Evolutionary conservation across 164 flowering plant species (phyloP), one percentile per base, ranked within the genome.

Genomic region (Liquidambar formosana): DNA sequence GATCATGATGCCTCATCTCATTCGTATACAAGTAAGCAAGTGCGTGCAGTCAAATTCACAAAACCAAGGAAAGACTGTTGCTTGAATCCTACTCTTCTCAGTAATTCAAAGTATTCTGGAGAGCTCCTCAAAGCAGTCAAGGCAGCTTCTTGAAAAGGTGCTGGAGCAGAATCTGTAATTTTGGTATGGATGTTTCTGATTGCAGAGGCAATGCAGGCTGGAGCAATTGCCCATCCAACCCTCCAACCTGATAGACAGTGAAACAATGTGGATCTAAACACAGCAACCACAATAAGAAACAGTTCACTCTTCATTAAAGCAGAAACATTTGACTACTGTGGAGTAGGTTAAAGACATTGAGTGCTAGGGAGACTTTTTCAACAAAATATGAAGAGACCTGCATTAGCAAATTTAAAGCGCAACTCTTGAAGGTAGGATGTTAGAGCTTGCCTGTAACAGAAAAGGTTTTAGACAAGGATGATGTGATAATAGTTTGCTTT

Each of bases 141-240:
- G 59, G 92, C 96, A 69, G 97, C 96, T 78, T 89, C 91, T 71
- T 90, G 94, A 68, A 90, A 90, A 64, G 97, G 94, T 70, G 97
- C 91, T 61, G 97, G 94, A 76, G 97, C 96, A 68, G 87, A 90
- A 79, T 90, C 93, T 8, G 93, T 86, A 68, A 90, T 48, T 78
- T 71, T 88, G 19, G 76, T 66, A 69, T 88, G 97, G 66, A 90
- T 85, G 77, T 90, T 89, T 77, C 85, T 82, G n/a, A 90, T 82
- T 66, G 93, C 90, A 61, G 87, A 82, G 25, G 96, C 92, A 77
- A 87, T 75, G 66, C 69, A 63, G 26, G 96, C 69, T 2, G 94
- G 82, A 52, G 90, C 92, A 71, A 90, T 88, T 19, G 96, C 96
- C 97, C 96, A 93, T 59, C 97, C 97, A 57, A 90, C 66, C 75